A percentile compares a stretch with the other conserved stretches of the same genome.
Evolutionary conservation across 305 asterid species (phyloP).

Genomic region (Plantago coronopus): DNA sequence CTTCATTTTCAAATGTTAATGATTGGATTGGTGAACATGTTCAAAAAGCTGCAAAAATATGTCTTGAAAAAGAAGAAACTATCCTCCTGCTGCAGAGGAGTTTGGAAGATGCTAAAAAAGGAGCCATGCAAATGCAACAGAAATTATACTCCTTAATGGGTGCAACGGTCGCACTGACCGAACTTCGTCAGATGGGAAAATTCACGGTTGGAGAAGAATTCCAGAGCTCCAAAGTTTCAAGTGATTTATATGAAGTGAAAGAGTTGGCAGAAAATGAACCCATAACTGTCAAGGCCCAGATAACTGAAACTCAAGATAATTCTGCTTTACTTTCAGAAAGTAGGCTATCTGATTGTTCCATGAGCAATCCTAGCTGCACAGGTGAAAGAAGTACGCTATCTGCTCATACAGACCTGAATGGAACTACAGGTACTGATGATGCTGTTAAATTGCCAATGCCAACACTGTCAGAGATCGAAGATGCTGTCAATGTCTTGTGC

Average conservation of each 20-base stretch:
- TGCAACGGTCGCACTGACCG: slow-evolving; percentile 63
- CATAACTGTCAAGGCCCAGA: slow-evolving; percentile 25
- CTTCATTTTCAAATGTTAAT: slow-evolving; percentile 59
- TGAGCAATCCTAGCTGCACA: slow-evolving; percentile 15
- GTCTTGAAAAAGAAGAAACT: slow-evolving; percentile 68
- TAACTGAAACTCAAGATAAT: slow-evolving; percentile 25
- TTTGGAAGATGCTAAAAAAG: slow-evolving; percentile 72
- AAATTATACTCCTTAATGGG: slow-evolving; percentile 62
- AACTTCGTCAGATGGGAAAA: slow-evolving; percentile 44
- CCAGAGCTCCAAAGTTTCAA: slow-evolving; percentile 30
- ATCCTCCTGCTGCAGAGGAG: slow-evolving; percentile 57
- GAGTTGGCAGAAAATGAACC: slow-evolving; percentile 24
- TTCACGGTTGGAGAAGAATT: slow-evolving; percentile 33
- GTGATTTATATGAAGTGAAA: slow-evolving; percentile 30
- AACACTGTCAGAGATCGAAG: slow-evolving; percentile 31
- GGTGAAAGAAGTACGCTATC: slow-evolving; percentile 20
- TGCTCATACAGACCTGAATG: slow-evolving; percentile 19
- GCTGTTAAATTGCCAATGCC: slow-evolving; percentile 29
- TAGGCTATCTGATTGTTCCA: slow-evolving; percentile 23
- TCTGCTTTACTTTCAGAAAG: slow-evolving; percentile 25
- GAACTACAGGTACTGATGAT: slow-evolving; percentile 22
- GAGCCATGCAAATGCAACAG: slow-evolving; percentile 57
- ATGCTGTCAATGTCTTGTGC: slow-evolving; percentile 23
- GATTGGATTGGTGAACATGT: slow-evolving; percentile 60
- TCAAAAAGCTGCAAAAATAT: slow-evolving; percentile 62